Percentiles rank a stretch among this genome's conserved stretches.
Conservation (phyloP, 257 asterid genomes). For the Solanum ahanhuiri region DNA sequence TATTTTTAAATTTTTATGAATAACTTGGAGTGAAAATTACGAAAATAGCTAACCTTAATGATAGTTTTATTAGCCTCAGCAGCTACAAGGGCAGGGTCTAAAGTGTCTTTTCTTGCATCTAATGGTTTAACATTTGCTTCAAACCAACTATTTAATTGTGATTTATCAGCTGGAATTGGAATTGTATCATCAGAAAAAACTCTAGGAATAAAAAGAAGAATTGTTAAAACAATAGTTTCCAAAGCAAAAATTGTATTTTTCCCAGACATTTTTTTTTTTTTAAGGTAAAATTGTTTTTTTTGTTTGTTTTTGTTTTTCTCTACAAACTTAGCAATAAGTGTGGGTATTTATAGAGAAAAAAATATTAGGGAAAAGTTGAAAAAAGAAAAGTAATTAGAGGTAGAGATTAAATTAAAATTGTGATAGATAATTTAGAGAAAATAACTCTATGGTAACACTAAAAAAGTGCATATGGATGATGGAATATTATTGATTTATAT, state of each 20-base stretch:
- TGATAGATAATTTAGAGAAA: not conserved
- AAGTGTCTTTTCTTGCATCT: not conserved
- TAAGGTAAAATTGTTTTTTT: not conserved
- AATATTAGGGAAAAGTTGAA: not conserved
- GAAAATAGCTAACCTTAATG: constrained; percentile 18
- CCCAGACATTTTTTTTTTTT: not conserved
- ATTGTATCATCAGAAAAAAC: constrained; percentile 3
- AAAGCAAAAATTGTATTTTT: not conserved
- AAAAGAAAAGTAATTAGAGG: not conserved
- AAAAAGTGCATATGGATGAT: not conserved
- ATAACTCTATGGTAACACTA: not conserved
- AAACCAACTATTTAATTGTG: constrained; percentile 40
- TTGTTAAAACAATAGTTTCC: not conserved
- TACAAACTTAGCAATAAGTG: not conserved
- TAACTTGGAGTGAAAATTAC: not conserved
- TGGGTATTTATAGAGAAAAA: not conserved
- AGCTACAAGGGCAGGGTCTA: constrained; percentile 17
- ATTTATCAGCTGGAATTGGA: constrained; percentile 30
- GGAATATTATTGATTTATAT: not conserved
- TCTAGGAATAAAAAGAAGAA: constrained; percentile 17
- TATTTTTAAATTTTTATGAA: not conserved
- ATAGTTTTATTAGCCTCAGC: constrained; percentile 22
- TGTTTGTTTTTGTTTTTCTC: not conserved
- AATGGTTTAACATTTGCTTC: constrained; percentile 5
- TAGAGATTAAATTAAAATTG: not conserved